Conservation (phyloP, 2,329 filamentous ascomycete genomes). For the Colletotrichum sp. region DNA sequence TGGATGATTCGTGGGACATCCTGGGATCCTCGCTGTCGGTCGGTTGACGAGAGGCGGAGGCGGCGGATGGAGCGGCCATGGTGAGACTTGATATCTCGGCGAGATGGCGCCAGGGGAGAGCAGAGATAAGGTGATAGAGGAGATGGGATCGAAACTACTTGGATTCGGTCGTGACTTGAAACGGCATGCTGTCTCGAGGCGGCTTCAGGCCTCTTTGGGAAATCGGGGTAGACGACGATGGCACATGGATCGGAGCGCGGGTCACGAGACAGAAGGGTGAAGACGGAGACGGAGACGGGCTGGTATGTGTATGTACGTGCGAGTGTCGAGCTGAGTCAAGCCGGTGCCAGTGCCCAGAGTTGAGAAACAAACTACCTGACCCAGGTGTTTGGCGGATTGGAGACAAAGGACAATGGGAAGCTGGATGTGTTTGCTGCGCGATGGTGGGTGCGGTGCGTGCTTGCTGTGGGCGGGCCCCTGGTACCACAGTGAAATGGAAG, state of each 20-base stretch:
- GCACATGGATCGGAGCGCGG: conserved; percentile 3
- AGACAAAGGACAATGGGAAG: background rate
- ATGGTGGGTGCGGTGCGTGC: background rate
- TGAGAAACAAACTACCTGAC: background rate
- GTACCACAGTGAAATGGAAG: background rate
- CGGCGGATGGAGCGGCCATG: conserved; percentile 6
- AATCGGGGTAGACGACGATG: background rate
- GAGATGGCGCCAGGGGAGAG: background rate
- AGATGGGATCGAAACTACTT: conserved; percentile 16
- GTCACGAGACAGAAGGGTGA: background rate
- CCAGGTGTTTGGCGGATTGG: background rate
- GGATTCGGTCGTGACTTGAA: conserved; percentile 14
- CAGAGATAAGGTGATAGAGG: background rate
- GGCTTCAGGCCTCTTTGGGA: conserved; percentile 17
- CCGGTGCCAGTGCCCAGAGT: background rate
- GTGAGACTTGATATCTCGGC: conserved; percentile 1
- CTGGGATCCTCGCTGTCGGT: conserved; percentile 27
- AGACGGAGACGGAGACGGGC: background rate
- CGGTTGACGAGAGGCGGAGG: conserved; percentile 1
- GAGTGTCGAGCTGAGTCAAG: background rate
- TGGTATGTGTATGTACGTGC: background rate
- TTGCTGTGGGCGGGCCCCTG: background rate
- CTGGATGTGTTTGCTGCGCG: background rate
- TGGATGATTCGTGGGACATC: conserved; percentile 59
- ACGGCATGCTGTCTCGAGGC: conserved; percentile 22